Percentiles rank a stretch among this genome's conserved stretches.
phyloP scores from a whole-genome alignment of 805 yeast species.

The Wickerhamiella spandovensis region DNA sequence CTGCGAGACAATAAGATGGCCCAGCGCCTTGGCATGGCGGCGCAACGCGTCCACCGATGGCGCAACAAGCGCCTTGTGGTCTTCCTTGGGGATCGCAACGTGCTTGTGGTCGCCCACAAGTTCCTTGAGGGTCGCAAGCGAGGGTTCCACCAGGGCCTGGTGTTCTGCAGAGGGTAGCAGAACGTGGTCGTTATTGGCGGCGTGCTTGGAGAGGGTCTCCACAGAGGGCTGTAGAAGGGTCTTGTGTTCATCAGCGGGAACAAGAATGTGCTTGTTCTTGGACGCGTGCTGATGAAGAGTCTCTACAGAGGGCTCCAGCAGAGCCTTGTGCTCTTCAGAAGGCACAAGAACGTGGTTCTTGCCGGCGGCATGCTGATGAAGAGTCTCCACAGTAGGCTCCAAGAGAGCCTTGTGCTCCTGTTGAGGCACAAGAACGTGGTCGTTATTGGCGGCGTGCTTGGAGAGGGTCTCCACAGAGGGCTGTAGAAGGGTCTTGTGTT shows the following conservation, averaged over 20 bases:
- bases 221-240: background rate
- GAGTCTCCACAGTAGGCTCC: background rate
- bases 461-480: background rate
- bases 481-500: background rate
- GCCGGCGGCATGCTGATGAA: conserved; percentile 13
- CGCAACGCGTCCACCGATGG: conserved; percentile 5
- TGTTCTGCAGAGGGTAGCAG: conserved; percentile 15
- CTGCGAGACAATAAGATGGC: conserved; percentile 14
- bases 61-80: conserved; percentile 1
- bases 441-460: conserved; percentile 11
- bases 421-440: conserved; percentile 9
- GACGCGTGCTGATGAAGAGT: background rate
- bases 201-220: background rate
- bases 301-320: conserved; percentile 2
- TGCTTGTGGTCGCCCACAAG: conserved; percentile 1
- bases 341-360: conserved; percentile 9
- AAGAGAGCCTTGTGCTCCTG: background rate
- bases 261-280: conserved; percentile 10
- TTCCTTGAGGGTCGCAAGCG: background rate
- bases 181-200: conserved; percentile 2
- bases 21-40: conserved; percentile 12
- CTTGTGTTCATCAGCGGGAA: conserved; percentile 13
- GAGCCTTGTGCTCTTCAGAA: conserved; percentile 6
- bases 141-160: conserved; percentile 1
- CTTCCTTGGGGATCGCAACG: background rate